Percentiles rank a stretch among this genome's conserved stretches.
Evolutionary conservation across 2,329 filamentous ascomycete genomes (phyloP).

Genomic region (Pseudogymnoascus sp.): DNA sequence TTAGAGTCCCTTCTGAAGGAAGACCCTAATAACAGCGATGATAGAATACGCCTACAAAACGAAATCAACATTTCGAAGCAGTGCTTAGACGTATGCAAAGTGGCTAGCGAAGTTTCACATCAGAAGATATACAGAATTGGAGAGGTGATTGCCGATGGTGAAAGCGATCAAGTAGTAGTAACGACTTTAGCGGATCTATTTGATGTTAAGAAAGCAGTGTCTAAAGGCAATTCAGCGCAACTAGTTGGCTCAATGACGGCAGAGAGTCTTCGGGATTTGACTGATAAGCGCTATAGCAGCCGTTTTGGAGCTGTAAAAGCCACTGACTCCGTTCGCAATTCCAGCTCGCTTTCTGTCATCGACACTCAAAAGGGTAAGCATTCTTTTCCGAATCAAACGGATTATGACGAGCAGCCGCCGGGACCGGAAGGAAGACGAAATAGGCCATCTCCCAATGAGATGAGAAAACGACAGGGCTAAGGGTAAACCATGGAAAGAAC

Average conservation of each 20-base stretch:
- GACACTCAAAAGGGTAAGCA: slow-evolving; percentile 15
- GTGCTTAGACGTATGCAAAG: no score
- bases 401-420: slow-evolving; percentile 22
- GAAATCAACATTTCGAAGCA: no score
- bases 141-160: background rate
- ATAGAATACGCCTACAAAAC: no score
- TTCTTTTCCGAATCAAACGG: slow-evolving; percentile 17
- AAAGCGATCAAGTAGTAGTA: slow-evolving; percentile 30
- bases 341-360: slow-evolving; percentile 14
- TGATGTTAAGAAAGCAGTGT: slow-evolving; percentile 34
- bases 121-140: slow-evolving; percentile 29
- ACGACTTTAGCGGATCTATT: slow-evolving; percentile 39
- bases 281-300: slow-evolving; percentile 30
- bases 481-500: no score
- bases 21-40: slow-evolving; percentile 14
- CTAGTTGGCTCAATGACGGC: slow-evolving; percentile 34
- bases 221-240: slow-evolving; percentile 32
- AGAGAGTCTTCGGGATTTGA: slow-evolving; percentile 26
- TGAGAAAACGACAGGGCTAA: slow-evolving; percentile 26
- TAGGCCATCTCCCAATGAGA: slow-evolving; percentile 27
- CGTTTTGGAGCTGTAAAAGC: slow-evolving; percentile 24
- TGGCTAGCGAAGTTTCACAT: slow-evolving; percentile 18
- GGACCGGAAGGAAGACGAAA: slow-evolving; percentile 21
- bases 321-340: slow-evolving; percentile 14
- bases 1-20: slow-evolving; percentile 26